A percentile compares a stretch with the other conserved stretches of the same genome.
These are phyloP conservation scores for Oenanthe sinensis DNA, from an alignment of 129 eudicot species.

Conservation along the genomic window DNA sequence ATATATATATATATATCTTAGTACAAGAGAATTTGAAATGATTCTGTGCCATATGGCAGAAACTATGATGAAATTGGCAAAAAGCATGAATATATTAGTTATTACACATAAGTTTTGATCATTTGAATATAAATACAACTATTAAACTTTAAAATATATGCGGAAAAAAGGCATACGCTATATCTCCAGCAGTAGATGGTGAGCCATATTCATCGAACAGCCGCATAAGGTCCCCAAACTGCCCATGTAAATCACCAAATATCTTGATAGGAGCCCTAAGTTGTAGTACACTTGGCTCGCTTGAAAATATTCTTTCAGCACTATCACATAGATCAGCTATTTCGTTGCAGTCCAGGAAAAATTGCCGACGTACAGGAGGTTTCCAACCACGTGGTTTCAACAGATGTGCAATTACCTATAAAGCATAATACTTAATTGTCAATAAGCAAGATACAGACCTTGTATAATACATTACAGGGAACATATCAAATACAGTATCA, in stretches of 20 bases:
- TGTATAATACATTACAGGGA: neutral
- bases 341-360: slow-evolving; percentile 90
- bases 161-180: slow-evolving; percentile 49
- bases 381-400: slow-evolving; percentile 98
- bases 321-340: slow-evolving; percentile 93
- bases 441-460: neutral
- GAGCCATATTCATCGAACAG: slow-evolving; percentile 97
- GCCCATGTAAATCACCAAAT: slow-evolving; percentile 97
- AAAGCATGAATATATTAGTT: neutral
- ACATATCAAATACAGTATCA: neutral
- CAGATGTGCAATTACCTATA: slow-evolving; percentile 72
- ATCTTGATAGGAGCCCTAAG: slow-evolving; percentile 90
- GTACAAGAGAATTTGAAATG: neutral
- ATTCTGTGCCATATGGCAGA: neutral
- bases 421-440: neutral
- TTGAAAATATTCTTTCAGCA: slow-evolving; percentile 82
- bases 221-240: slow-evolving; percentile 98
- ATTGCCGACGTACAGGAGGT: slow-evolving; percentile 92
- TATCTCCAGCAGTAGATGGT: slow-evolving; percentile 97
- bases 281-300: slow-evolving; percentile 86
- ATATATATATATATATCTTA: neutral
- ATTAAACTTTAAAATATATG: neutral
- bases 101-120: neutral
- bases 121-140: neutral
- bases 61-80: neutral